These are phyloP conservation scores for Scleromitrula shiraiana DNA, from an alignment of 2,329 filamentous ascomycete genomes.

Conservation along the genomic window DNA sequence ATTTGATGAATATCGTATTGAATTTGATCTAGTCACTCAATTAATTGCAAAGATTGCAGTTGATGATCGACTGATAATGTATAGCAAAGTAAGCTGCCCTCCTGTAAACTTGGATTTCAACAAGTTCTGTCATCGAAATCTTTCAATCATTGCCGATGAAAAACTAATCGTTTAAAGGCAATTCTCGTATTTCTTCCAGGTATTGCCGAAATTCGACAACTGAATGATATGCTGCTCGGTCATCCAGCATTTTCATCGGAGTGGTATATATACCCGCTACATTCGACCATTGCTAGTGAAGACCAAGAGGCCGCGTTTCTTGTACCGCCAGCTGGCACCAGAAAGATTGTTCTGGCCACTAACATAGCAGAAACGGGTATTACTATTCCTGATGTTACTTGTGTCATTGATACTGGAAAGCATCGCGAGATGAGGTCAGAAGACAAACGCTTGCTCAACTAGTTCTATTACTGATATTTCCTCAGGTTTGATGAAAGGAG, in stretches of 20 bases:
- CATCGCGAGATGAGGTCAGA: constrained; percentile 80
- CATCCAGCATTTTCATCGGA: constrained; percentile 65
- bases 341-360: constrained; percentile 93
- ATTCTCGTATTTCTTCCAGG: constrained; percentile 93
- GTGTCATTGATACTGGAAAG: constrained; percentile 92
- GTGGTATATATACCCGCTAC: constrained; percentile 84
- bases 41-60: constrained; percentile 70
- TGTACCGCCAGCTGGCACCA: constrained; percentile 68
- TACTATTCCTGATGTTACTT: constrained; percentile 95
- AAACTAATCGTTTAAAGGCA: constrained; percentile 42
- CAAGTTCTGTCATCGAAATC: too few relatives aligned
- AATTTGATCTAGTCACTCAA: constrained; percentile 77
- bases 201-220: constrained; percentile 80
- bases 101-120: too few relatives aligned
- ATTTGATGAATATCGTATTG: constrained; percentile 86
- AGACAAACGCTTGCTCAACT: neutral
- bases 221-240: constrained; percentile 78
- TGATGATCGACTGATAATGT: constrained; percentile 56
- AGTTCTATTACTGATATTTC: constrained; percentile 3
- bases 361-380: constrained; percentile 99
- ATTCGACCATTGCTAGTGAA: constrained; percentile 91
- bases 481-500: constrained; percentile 73
- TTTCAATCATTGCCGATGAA: too few relatives aligned
- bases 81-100: constrained; percentile 57
- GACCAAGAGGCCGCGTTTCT: constrained; percentile 93